These are phyloP conservation scores for Colletotrichum tropicale DNA, from an alignment of 2,329 filamentous ascomycete genomes.

Conservation along the genomic window DNA sequence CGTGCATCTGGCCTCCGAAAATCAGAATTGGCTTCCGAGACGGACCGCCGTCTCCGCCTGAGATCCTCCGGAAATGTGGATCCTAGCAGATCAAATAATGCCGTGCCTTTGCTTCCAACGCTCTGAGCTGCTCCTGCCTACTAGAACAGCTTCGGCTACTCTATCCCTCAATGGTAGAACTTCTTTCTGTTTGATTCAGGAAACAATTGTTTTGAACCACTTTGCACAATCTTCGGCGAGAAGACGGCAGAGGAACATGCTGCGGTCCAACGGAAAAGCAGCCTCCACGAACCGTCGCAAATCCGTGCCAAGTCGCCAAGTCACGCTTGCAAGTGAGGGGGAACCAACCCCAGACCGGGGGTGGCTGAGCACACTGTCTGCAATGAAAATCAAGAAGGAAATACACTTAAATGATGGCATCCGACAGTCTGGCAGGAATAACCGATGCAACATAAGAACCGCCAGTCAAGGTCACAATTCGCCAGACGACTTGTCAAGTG, in stretches of 20 bases:
- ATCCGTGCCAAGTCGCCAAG: constrained; percentile 6
- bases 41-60: not conserved
- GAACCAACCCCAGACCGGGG: not conserved
- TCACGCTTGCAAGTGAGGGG: not conserved
- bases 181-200: not conserved
- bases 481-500: not conserved
- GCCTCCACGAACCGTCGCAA: not conserved
- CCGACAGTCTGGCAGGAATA: not conserved
- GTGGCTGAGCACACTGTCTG: constrained; percentile 8
- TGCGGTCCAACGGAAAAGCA: not conserved
- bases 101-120: not conserved
- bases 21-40: not conserved
- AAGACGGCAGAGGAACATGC: not conserved
- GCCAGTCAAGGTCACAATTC: not conserved
- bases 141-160: not conserved
- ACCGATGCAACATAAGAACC: not conserved
- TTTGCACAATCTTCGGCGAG: not conserved
- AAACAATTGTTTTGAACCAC: not conserved
- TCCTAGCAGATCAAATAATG: not conserved
- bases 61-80: not conserved
- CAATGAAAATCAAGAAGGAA: not conserved
- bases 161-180: fast-evolving
- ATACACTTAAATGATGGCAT: not conserved
- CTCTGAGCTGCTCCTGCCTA: not conserved
- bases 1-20: not conserved